Conservation (phyloP, 805 yeast genomes). For the Candida maesae region DNA sequence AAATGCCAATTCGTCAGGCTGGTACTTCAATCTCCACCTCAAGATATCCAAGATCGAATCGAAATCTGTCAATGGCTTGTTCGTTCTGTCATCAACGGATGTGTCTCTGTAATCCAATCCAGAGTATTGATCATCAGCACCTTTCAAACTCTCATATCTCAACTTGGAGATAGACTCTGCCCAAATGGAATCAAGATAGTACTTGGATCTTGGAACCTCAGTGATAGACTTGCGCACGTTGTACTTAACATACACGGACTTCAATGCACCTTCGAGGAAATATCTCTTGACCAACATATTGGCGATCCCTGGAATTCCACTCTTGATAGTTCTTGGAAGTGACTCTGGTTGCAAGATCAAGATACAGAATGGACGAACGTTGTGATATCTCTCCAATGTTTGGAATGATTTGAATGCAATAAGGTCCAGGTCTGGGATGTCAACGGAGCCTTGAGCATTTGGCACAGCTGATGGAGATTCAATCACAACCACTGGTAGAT, state of each 20-base stretch:
- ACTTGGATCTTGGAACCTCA: slow-evolving; percentile 70
- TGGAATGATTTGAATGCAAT: slow-evolving; percentile 45
- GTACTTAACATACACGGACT: slow-evolving; percentile 80
- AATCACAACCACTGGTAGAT: slow-evolving; percentile 77
- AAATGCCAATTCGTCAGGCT: slow-evolving; percentile 79
- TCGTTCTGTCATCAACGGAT: slow-evolving; percentile 75
- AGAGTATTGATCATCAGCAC: slow-evolving; percentile 68
- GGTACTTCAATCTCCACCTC: slow-evolving; percentile 70
- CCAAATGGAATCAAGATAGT: slow-evolving; percentile 81
- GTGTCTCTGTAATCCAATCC: slow-evolving; percentile 74
- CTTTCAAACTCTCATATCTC: slow-evolving; percentile 56
- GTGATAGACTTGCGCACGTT: slow-evolving; percentile 60
- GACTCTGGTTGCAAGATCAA: slow-evolving; percentile 75
- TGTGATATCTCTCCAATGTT: slow-evolving; percentile 54
- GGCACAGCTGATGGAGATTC: slow-evolving; percentile 59
- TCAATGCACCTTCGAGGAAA: slow-evolving; percentile 73
- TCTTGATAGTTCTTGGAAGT: slow-evolving; percentile 76
- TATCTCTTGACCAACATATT: slow-evolving; percentile 78
- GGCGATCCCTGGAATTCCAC: slow-evolving; percentile 90
- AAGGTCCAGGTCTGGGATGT: slow-evolving; percentile 42
- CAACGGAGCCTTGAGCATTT: slow-evolving; percentile 28
- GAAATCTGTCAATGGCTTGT: slow-evolving; percentile 71
- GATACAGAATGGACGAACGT: slow-evolving; percentile 76
- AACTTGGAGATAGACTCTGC: slow-evolving; percentile 52
- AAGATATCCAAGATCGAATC: slow-evolving; percentile 66